Evolutionary conservation across 306 rosid species (phyloP).

Genomic region (Psophocarpus tetragonolobus): DNA sequence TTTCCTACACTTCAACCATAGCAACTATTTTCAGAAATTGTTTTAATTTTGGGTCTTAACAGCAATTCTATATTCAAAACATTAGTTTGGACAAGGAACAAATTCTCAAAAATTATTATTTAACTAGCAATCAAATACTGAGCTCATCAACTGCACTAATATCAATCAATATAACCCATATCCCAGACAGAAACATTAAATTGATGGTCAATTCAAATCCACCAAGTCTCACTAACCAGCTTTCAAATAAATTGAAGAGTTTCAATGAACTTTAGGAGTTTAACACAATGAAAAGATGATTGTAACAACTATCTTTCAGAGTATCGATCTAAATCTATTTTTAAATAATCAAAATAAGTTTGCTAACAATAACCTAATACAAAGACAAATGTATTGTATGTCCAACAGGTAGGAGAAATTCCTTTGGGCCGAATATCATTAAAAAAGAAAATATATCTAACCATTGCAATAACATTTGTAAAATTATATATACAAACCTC

Average conservation of each 20-base stretch:
- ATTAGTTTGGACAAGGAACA: not conserved
- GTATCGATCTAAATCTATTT: not conserved
- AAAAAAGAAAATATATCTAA: not conserved
- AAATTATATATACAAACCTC: conserved; percentile 44
- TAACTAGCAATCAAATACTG: not conserved
- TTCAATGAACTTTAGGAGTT: not conserved
- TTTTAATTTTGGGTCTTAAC: not conserved
- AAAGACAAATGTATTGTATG: not conserved
- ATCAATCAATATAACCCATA: not conserved
- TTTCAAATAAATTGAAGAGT: not conserved
- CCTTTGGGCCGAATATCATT: not conserved
- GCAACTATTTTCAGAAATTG: not conserved
- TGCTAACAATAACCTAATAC: not conserved
- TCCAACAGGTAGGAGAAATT: not conserved
- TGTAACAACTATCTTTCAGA: not conserved
- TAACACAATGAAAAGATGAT: not conserved
- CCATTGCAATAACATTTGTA: not conserved
- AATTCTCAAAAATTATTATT: not conserved
- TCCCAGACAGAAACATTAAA: not conserved
- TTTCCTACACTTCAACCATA: not conserved
- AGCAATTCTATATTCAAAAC: not conserved
- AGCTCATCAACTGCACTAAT: not conserved
- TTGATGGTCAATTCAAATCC: not conserved
- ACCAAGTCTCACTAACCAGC: not conserved
- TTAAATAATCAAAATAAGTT: not conserved